A percentile compares a stretch with the other conserved stretches of the same genome.
Evolutionary conservation across 129 eudicot species (phyloP).

Genomic region (Daucus carota): DH1_v3.0 NC_030387.2:14793001-14793500

Average conservation of each 20-base stretch:
- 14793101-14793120: too few species aligned
- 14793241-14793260: not conserved
- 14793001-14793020: not conserved
- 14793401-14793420: constrained; percentile 66
- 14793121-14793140: too few species aligned
- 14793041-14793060: not conserved
- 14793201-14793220: not conserved
- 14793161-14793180: too few species aligned
- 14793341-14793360: constrained; percentile 40
- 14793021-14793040: not conserved
- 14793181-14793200: too few species aligned
- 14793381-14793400: constrained; percentile 88
- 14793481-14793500: constrained; percentile 85
- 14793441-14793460: constrained; percentile 92
- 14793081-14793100: not conserved
- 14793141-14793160: too few species aligned
- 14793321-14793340: not conserved
- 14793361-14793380: constrained; percentile 74
- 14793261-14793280: not conserved
- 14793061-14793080: not conserved
- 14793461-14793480: constrained; percentile 92
- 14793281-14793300: not conserved
- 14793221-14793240: not conserved
- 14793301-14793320: not conserved
- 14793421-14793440: constrained; percentile 72